Percentiles rank a stretch among this genome's conserved stretches.
These are phyloP conservation scores for Carex kokanica DNA, from an alignment of 176 grass and related monocot species.

Conservation along the genomic window DNA sequence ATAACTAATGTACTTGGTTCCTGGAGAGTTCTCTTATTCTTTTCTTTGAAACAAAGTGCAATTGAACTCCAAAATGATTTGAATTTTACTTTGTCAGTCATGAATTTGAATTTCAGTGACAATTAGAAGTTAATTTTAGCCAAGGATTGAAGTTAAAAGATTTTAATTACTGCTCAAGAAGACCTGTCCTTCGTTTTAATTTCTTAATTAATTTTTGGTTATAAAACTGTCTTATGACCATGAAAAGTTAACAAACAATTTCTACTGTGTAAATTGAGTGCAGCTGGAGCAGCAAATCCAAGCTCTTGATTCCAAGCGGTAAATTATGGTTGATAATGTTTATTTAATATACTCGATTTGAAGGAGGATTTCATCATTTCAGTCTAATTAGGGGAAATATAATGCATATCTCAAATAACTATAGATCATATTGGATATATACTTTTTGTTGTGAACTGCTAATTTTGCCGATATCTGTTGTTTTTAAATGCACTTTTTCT, in stretches of 20 bases:
- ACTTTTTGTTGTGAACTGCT: background rate
- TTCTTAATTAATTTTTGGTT: background rate
- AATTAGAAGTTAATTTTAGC: background rate
- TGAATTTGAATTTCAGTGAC: background rate
- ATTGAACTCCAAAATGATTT: background rate
- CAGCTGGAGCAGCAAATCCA: slow-evolving; percentile 81
- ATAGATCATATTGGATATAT: background rate
- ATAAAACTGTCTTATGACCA: background rate
- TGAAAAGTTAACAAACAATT: background rate
- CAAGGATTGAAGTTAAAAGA: background rate
- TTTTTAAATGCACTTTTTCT: background rate
- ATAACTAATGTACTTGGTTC: background rate
- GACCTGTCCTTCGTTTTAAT: background rate
- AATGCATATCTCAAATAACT: slow-evolving; percentile 3
- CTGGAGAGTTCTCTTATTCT: background rate
- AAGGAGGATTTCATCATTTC: background rate
- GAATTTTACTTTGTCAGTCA: background rate
- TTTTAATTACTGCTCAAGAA: background rate
- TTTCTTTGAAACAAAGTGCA: background rate
- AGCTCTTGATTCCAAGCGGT: slow-evolving; percentile 20
- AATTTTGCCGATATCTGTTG: background rate
- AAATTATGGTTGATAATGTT: slow-evolving; percentile 7
- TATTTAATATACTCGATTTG: background rate
- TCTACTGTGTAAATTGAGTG: slow-evolving; percentile 27
- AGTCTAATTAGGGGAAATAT: background rate